Evolutionary conservation across 805 yeast species (phyloP), one percentile per base, ranked within the genome.

Genomic region (Starmerella vaccinii): DNA sequence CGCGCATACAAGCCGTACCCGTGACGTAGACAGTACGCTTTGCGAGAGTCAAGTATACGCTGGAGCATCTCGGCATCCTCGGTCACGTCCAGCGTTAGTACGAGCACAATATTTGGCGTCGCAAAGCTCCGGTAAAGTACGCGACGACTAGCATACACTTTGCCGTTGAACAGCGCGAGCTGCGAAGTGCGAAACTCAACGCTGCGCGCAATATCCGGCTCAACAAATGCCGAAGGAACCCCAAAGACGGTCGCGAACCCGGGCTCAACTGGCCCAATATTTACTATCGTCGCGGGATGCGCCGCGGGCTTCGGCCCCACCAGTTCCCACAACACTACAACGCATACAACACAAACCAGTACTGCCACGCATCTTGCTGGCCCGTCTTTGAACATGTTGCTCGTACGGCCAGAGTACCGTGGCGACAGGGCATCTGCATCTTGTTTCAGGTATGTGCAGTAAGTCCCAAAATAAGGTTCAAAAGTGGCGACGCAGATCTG

Each of bases 71-170:
- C 62, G 27, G 80, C 77, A 59, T 78, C 78, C 49, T 73, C 76
- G 47, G 82, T 84, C 59, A 78, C 84, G 68, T 88, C 95, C 26
- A 89, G 69, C 2, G 84, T 81, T 0, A 94, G 77, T 15, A 89
- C 96, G 35, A 89, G 63, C 19, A 89, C 79, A 22, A 83, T 52
- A 18, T 49, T 30, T 1, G 71, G 71, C 5, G 56, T 52, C 3
- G 52, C 49, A 15, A 10, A 21, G 33, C 39, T 46, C 5, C 34
- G 24, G 47, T 57, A 61, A 15, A 57, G 38, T 5, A 57, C 54
- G 16, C 52, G 40, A 22, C 62, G 60, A 34, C 57, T 60, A 10
- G 57, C 47, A 19, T 58, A 63, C 0, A 52, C 53, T 35, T 47
- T 47, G 33, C 61, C 63, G 34, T 54, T 51, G 23, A 61, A 46